phyloP scores from a whole-genome alignment of 1,284 basidiomycete genomes.

The Cutaneotrichosporon cyanovorans region DNA sequence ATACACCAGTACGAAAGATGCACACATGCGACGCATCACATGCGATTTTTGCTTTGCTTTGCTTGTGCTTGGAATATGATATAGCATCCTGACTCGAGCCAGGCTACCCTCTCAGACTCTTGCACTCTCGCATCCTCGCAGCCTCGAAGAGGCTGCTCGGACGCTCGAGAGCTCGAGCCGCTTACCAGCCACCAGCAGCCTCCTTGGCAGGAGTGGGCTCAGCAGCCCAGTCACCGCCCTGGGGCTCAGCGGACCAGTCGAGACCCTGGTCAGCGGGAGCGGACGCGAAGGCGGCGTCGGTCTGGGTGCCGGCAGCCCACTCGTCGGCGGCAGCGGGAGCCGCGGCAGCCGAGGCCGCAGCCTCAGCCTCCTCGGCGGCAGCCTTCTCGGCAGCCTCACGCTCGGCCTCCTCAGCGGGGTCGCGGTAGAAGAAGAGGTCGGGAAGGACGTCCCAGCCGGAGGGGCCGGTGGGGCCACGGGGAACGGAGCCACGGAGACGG shows the following conservation, averaged over 20 bases:
- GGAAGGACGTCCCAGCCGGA: slow-evolving; percentile 97
- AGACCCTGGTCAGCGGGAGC: slow-evolving; percentile 63
- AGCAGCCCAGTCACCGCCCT: slow-evolving; percentile 36
- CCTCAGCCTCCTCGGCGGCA: slow-evolving; percentile 58
- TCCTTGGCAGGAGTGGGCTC: slow-evolving; percentile 28
- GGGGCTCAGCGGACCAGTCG: slow-evolving; percentile 77
- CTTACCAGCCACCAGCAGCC: slow-evolving; percentile 30
- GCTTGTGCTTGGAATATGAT: too few relatives aligned
- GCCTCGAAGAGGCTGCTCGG: too few relatives aligned
- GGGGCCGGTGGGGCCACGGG: slow-evolving; percentile 72
- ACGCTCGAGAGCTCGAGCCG: not conserved
- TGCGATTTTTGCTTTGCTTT: not conserved
- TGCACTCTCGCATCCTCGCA: too few relatives aligned
- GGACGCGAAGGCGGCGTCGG: slow-evolving; percentile 70
- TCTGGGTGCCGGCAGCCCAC: slow-evolving; percentile 68
- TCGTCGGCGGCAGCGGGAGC: slow-evolving; percentile 52
- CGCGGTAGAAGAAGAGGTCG: slow-evolving; percentile 99
- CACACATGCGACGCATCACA: slow-evolving; percentile 2
- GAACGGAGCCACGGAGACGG: slow-evolving; percentile 85
- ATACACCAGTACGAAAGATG: slow-evolving; percentile 3
- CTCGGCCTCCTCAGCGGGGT: slow-evolving; percentile 97
- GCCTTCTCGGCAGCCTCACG: slow-evolving; percentile 88
- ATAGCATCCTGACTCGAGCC: too few relatives aligned
- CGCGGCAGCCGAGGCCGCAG: slow-evolving; percentile 49
- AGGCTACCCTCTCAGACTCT: too few relatives aligned